A percentile compares a stretch with the other conserved stretches of the same genome.
Evolutionary conservation across 2,329 filamentous ascomycete species (phyloP).

Genomic region (Cladosporium oxysporum): DNA sequence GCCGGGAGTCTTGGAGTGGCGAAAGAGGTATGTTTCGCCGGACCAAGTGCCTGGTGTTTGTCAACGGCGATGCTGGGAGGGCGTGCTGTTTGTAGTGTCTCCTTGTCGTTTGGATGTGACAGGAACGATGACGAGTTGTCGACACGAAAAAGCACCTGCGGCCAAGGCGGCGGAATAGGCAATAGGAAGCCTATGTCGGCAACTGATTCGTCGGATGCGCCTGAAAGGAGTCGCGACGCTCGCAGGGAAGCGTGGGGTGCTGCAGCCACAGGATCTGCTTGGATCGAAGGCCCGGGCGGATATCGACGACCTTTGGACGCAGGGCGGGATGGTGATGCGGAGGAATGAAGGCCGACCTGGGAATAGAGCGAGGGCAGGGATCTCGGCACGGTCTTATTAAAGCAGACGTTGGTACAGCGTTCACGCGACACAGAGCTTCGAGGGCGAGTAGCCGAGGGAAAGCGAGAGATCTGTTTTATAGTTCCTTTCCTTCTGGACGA

Average conservation of each 20-base stretch:
- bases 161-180: constrained; percentile 17
- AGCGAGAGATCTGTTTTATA: neutral
- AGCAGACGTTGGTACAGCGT: neutral
- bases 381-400: neutral
- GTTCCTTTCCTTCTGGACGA: constrained; percentile 5
- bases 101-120: neutral
- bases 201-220: constrained; percentile 18
- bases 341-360: constrained; percentile 10
- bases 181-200: constrained; percentile 11
- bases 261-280: constrained; percentile 12
- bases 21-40: constrained; percentile 12
- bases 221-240: constrained; percentile 1
- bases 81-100: neutral
- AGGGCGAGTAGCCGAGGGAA: constrained; percentile 12
- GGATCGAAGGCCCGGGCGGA: constrained; percentile 11
- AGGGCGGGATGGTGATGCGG: neutral
- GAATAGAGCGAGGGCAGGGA: neutral
- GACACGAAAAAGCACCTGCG: constrained; percentile 12
- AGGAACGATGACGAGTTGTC: constrained; percentile 8
- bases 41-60: neutral
- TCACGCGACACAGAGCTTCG: constrained; percentile 6
- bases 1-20: constrained; percentile 6
- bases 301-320: constrained; percentile 6
- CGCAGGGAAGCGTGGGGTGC: constrained; percentile 6
- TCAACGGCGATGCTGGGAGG: neutral